Base-by-base conservation (phyloP, 2,329 filamentous ascomycete genomes). In the Mycosphaerelloides madeirae region DNA sequence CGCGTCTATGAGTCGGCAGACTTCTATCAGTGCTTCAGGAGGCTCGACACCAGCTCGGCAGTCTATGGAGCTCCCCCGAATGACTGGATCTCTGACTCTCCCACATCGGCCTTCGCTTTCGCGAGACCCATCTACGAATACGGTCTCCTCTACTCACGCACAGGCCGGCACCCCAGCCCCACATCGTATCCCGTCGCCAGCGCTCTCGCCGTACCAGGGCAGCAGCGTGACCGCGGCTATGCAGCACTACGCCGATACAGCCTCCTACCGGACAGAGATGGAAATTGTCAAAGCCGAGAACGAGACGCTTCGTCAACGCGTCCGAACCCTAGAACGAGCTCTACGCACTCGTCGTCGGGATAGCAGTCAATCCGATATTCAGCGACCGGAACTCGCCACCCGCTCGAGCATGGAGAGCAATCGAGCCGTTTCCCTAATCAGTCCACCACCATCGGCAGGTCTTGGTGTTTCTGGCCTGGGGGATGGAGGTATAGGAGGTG, bases 241-340 rank as follows among this genome's bases (percentile, higher is more conserved):
- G 38, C 56, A 59, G 29, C 52, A 57, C 49, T 56, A 57, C 39
- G 61, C 68, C 29, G 71, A 74, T 50, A 65, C 69, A 2, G 65
- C 69, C 35, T 60, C 66, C 36, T 69, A 72, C 35, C 61, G 65
- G 31, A 64, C 65, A 7, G 72, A 75, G 58, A 58, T 75, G 43
- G 72, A 75, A 49, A 67, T 69, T 40, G 72, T 71, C 29, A 74
- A 74, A 61, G 61, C 61, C 34, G 72, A 75, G 60, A 75, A 75
- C 57, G 72, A 74, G 37, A 50, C 56, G 29, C 55, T 75, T 46
- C 69, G 71, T 50, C 66, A 69, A 52, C 64, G 70, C 43, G 72
- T 75, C n/a, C 62, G 69, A 40, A 67, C 71, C 41, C 52, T 75
- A 39, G 72, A 75, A 52, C 63, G 66, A 20, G 62, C 65, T 46